Percentiles rank a stretch among this genome's conserved stretches.
phyloP scores from a whole-genome alignment of 305 asterid species.

The Fraxinus velutina region DNA sequence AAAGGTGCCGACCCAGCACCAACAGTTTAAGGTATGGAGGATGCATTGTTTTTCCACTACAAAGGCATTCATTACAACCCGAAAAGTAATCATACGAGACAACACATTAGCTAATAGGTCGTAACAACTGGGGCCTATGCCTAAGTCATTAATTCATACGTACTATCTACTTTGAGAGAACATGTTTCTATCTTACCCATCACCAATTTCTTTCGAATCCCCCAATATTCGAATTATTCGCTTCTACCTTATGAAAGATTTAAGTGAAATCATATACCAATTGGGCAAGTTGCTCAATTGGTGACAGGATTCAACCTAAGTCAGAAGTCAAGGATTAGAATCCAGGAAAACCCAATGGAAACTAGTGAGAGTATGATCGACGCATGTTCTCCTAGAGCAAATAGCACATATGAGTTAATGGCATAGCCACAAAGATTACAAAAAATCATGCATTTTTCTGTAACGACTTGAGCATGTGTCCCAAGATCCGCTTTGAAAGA shows the following conservation, averaged over 20 bases:
- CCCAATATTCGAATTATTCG: neutral
- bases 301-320: neutral
- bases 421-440: neutral
- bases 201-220: neutral
- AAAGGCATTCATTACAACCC: neutral
- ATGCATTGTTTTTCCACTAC: neutral
- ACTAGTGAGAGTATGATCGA: neutral
- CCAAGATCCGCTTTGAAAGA: neutral
- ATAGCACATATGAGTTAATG: neutral
- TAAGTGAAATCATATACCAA: neutral
- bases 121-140: neutral
- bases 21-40: neutral
- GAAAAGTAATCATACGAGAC: neutral
- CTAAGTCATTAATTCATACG: neutral
- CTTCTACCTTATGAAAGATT: neutral
- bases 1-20: neutral
- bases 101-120: neutral
- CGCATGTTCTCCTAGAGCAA: neutral
- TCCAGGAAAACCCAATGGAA: too few species aligned
- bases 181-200: neutral
- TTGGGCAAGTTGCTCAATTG: neutral
- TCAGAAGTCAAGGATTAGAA: neutral
- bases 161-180: neutral
- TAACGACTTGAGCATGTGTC: neutral
- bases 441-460: neutral